Percentiles rank a stretch among this genome's conserved stretches.
Conservation (phyloP, 257 asterid genomes). For the Gentiana macrophylla region DNA sequence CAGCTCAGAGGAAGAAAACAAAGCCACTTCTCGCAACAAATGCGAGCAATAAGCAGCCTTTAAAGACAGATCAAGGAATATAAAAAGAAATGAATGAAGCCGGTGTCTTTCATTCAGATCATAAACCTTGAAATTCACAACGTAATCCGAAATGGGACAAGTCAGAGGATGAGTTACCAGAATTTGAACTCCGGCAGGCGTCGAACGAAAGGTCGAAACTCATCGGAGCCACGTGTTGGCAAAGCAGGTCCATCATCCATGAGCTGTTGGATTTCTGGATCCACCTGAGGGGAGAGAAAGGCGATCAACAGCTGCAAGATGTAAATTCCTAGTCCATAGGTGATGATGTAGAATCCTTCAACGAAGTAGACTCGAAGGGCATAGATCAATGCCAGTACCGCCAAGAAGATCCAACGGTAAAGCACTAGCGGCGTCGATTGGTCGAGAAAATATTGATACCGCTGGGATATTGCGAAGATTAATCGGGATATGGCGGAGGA, state of each 20-base stretch:
- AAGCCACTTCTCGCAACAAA: too few species aligned
- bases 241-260: conserved; percentile 54
- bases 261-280: conserved; percentile 71
- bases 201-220: conserved; percentile 98
- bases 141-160: too few species aligned
- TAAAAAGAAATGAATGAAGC: too few species aligned
- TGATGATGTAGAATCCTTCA: conserved; percentile 85
- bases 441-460: conserved; percentile 80
- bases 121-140: too few species aligned
- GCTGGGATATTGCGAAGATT: conserved; percentile 48
- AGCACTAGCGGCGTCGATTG: conserved; percentile 75
- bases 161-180: conserved; percentile 42
- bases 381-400: conserved; percentile 42
- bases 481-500: conserved; percentile 39
- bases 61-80: too few species aligned
- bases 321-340: conserved; percentile 88
- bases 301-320: conserved; percentile 86
- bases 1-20: too few species aligned
- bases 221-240: conserved; percentile 92
- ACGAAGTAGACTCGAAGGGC: conserved; percentile 64
- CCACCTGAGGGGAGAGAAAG: conserved; percentile 93
- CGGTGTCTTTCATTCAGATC: too few species aligned
- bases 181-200: conserved; percentile 97
- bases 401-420: conserved; percentile 76
- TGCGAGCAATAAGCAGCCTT: too few species aligned